These are phyloP conservation scores for Kodamaea kakaduensis DNA, from an alignment of 805 yeast species.

Conservation along the genomic window DNA sequence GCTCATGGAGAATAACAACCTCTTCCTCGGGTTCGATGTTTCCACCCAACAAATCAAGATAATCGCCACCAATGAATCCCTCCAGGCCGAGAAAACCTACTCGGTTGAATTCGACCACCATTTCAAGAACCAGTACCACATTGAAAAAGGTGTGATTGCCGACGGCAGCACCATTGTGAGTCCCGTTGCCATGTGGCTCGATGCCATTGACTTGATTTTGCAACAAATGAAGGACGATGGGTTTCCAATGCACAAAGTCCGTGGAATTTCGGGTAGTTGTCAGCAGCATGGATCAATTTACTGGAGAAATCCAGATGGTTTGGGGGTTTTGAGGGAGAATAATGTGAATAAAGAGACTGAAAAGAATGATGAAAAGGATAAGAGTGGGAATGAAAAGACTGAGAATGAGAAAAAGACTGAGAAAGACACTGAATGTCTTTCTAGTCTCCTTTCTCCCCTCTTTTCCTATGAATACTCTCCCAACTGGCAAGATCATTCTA, in stretches of 20 bases:
- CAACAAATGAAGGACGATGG: slow-evolving; percentile 43
- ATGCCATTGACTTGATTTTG: slow-evolving; percentile 68
- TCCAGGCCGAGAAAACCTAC: slow-evolving; percentile 54
- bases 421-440: slow-evolving; percentile 21
- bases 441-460: slow-evolving; percentile 46
- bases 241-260: slow-evolving; percentile 58
- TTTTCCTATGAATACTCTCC: slow-evolving; percentile 69
- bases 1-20: too few relatives aligned
- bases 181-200: slow-evolving; percentile 90
- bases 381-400: too few relatives aligned
- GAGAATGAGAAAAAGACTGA: too few relatives aligned
- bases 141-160: slow-evolving; percentile 69
- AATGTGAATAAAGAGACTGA: slow-evolving; percentile 8
- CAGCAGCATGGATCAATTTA: slow-evolving; percentile 92
- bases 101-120: slow-evolving; percentile 70
- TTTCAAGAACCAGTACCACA: slow-evolving; percentile 51
- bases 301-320: slow-evolving; percentile 56
- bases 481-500: slow-evolving; percentile 94
- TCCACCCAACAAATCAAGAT: slow-evolving; percentile 88
- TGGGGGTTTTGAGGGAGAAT: slow-evolving; percentile 22
- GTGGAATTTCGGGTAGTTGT: slow-evolving; percentile 76
- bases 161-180: slow-evolving; percentile 63
- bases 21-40: slow-evolving; percentile 72
- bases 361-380: slow-evolving; percentile 9
- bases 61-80: slow-evolving; percentile 53